Base-by-base conservation (phyloP, 768 basidiomycete species). In the Leccinum rimulosum region DNA sequence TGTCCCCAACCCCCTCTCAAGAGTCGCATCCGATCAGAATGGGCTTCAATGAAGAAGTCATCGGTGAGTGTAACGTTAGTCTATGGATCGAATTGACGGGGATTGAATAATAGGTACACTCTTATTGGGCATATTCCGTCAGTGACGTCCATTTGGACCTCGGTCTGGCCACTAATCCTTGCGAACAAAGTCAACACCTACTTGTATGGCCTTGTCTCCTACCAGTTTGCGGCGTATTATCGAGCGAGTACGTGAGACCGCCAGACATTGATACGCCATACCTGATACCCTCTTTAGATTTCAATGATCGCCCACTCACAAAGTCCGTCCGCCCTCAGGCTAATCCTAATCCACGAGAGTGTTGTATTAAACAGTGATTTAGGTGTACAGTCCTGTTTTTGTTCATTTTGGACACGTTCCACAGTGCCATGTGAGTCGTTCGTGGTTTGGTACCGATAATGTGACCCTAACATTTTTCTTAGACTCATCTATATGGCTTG, bases 191-290 rank as follows among this genome's bases (percentile, higher is more conserved):
- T 69, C 40, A 69, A 69, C n/a, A 69, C 68, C 15, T 69, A 51
- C 35, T 61, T 80, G 14, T 80, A 77, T 56, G 79, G 79, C 1
- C 68, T 80, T 19, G 79, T 80, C 58, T 70, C 72, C 9, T 77
- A 74, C 64, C 77, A 79, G 57, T 80, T 80, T 60, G 69, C 74
- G 8, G 63, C 71, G 3, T 80, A 80, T 57, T 70, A 73, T 61
- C 71, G 67, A 52, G 59, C 59, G 40, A 45, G 59, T 57, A 55
- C 53, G 68, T 58, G 3, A 31, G 11, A 33, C 31, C 31, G 35
- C 4, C 27, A 8, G 22, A n/a, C 8, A 47, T 43, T n/a, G 8
- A 43, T 43, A 1, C 40, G 4, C 10, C 17, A 48, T 48, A 22
- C 25, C 47, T 48, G 47, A 22, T 48, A 27, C 19, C 17, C 14